phyloP scores from a whole-genome alignment of 305 asterid genomes.

The Petunia hybrid region DNA sequence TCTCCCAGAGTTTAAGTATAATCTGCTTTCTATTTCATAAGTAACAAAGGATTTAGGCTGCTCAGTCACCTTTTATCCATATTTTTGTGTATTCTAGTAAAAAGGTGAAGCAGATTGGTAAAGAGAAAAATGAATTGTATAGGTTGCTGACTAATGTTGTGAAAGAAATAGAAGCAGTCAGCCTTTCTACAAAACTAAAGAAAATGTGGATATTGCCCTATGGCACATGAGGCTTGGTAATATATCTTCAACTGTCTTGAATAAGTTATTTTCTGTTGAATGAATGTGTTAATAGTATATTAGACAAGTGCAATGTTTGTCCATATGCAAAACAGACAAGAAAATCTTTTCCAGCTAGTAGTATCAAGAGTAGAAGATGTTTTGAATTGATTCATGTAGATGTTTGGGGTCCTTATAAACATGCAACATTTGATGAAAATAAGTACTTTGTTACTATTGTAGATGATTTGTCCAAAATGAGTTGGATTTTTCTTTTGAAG shows the following conservation, averaged over 20 bases:
- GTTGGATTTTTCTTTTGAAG: background rate
- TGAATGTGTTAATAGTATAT: background rate
- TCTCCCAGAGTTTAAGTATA: too few relatives aligned
- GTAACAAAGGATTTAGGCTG: too few relatives aligned
- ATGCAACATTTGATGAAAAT: background rate
- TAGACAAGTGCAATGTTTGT: background rate
- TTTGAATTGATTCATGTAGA: constrained; percentile 27
- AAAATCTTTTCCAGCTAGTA: background rate
- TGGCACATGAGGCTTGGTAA: background rate
- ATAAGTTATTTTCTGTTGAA: background rate
- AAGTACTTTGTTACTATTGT: background rate
- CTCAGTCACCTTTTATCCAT: too few relatives aligned
- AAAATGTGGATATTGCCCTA: background rate
- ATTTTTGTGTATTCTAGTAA: too few relatives aligned
- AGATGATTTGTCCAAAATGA: background rate
- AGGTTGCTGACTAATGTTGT: too few relatives aligned
- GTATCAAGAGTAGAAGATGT: background rate
- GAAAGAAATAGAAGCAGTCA: too few relatives aligned
- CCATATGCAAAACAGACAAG: background rate
- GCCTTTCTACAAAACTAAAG: too few relatives aligned
- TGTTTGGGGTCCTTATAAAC: background rate
- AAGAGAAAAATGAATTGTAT: too few relatives aligned
- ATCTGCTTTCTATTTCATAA: too few relatives aligned
- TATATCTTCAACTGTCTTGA: background rate
- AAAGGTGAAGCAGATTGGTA: too few relatives aligned